Percentiles rank a stretch among this genome's conserved stretches.
phyloP scores from a whole-genome alignment of 768 basidiomycete species.

The Chalciporus sphaerocephalus region DNA sequence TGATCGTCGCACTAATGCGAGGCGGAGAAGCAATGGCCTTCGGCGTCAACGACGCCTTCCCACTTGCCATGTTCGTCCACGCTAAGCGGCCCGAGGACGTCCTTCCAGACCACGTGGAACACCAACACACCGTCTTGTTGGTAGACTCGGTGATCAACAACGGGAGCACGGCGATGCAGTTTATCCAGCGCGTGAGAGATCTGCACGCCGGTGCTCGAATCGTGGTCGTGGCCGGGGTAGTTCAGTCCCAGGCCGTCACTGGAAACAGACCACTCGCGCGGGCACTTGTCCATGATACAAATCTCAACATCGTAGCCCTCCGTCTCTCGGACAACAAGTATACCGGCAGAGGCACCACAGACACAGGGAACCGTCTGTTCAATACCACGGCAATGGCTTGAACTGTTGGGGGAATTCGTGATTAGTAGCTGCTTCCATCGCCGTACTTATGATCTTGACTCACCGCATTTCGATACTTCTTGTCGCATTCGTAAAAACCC shows the following conservation, averaged over 20 bases:
- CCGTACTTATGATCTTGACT: no score
- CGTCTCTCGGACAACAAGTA: constrained; percentile 14
- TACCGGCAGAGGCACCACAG: constrained; percentile 13
- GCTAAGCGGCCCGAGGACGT: constrained; percentile 13
- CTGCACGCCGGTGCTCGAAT: constrained; percentile 13
- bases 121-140: constrained; percentile 13
- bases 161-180: constrained; percentile 12
- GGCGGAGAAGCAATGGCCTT: constrained; percentile 14
- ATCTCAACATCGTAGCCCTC: constrained; percentile 11
- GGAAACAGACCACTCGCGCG: constrained; percentile 9
- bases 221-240: constrained; percentile 12
- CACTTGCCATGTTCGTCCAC: constrained; percentile 14
- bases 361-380: constrained; percentile 14
- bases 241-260: constrained; percentile 13
- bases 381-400: constrained; percentile 9
- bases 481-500: no score
- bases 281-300: constrained; percentile 11
- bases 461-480: no score
- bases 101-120: constrained; percentile 12
- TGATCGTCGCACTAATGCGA: constrained; percentile 15
- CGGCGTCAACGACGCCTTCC: constrained; percentile 12
- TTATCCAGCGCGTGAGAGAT: constrained; percentile 9
- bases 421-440: no score
- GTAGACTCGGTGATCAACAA: constrained; percentile 15
- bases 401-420: constrained; percentile 8